phyloP scores from a whole-genome alignment of 169 alveolate species.

The Cryptosporidium sp. region DNA sequence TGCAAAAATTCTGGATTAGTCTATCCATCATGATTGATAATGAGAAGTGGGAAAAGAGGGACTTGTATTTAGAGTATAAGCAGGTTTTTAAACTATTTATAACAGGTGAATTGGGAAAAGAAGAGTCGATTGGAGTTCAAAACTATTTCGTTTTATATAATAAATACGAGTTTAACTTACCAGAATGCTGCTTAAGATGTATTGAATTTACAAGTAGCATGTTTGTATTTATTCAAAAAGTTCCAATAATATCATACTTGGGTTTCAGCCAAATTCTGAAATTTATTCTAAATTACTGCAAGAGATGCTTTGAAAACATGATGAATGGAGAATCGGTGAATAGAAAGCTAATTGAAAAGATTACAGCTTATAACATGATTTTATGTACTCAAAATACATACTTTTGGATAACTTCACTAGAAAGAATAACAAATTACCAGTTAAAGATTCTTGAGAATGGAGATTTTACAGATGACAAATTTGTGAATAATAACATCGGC shows the following conservation, averaged over 20 bases:
- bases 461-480: background rate
- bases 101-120: conserved; percentile 18
- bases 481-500: background rate
- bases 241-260: conserved; percentile 22
- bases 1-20: conserved; percentile 13
- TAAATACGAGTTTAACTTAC: background rate
- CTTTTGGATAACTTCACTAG: conserved; percentile 49
- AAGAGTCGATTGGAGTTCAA: conserved; percentile 8
- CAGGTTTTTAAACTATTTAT: conserved; percentile 25
- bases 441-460: background rate
- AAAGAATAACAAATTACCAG: conserved; percentile 21
- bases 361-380: conserved; percentile 42
- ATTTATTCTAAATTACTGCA: conserved; percentile 19
- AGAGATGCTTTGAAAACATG: conserved; percentile 31
- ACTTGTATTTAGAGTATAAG: conserved; percentile 14
- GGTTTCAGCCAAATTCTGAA: conserved; percentile 9
- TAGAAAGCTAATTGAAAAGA: background rate
- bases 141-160: conserved; percentile 21
- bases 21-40: conserved; percentile 9
- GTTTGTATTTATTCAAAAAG: conserved; percentile 10
- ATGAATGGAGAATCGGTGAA: conserved; percentile 23
- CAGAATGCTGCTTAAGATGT: conserved; percentile 44
- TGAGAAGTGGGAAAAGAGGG: conserved; percentile 57
- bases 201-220: conserved; percentile 4
- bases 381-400: conserved; percentile 58